Percentiles rank a stretch among this genome's conserved stretches.
Evolutionary conservation across 495 filamentous ascomycete genomes (phyloP).

Genomic region (Jackrogersella minutella): DNA sequence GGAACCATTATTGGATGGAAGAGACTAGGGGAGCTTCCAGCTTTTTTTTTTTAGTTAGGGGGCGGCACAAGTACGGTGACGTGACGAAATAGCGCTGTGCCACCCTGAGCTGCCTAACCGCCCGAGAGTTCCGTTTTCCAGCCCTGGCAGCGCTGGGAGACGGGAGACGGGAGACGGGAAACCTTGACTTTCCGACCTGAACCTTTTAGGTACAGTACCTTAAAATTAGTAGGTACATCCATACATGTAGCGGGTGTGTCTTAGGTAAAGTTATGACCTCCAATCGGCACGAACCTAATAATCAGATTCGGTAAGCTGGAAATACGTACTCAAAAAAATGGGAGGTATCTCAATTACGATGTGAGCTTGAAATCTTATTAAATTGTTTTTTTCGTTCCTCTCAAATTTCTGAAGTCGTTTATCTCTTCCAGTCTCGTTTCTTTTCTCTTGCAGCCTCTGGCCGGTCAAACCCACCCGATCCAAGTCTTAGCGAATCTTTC

Average conservation of each 20-base stretch:
- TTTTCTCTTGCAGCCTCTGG: constrained; percentile 2
- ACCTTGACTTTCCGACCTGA: not conserved
- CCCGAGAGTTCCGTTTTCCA: too few species aligned
- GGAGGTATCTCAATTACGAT: constrained; percentile 7
- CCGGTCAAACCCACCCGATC: not conserved
- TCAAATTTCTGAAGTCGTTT: too few species aligned
- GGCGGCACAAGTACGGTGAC: not conserved
- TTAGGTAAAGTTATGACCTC: not conserved
- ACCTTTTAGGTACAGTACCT: not conserved
- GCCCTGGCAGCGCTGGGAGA: too few species aligned
- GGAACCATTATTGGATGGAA: constrained; percentile 47
- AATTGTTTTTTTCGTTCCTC: not conserved
- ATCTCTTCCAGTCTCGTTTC: not conserved
- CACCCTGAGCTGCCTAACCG: constrained; percentile 2
- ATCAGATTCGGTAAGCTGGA: not conserved
- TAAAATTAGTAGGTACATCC: too few species aligned
- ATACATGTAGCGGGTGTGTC: too few species aligned
- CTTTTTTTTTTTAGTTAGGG: not conserved
- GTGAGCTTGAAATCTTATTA: constrained; percentile 10
- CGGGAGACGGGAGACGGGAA: not conserved
- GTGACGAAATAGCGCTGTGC: constrained; percentile 32
- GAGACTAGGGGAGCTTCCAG: too few species aligned
- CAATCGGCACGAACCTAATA: constrained; percentile 13
- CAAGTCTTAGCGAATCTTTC: constrained; percentile 9
- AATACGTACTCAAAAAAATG: constrained; percentile 16